Evolutionary conservation across 2,329 filamentous ascomycete species (phyloP).

Genomic region (Ophiostoma himal-ulmi): DNA sequence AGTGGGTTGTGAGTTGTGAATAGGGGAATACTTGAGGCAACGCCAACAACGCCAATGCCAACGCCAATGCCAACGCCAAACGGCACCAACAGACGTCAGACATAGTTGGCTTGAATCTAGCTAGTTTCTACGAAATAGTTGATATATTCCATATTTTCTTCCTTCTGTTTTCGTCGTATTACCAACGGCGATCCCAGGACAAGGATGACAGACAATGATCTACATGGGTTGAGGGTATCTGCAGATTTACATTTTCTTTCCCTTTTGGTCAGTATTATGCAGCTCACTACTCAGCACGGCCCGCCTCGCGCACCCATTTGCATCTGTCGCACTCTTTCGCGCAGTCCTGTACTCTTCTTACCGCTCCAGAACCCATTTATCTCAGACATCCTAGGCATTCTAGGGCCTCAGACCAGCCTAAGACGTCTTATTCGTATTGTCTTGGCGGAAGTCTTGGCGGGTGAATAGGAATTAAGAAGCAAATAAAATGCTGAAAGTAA

Average conservation of each 20-base stretch:
- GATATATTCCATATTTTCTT: too few relatives aligned
- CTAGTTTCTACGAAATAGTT: background rate
- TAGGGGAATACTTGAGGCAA: background rate
- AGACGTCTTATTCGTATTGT: slow-evolving; percentile 1
- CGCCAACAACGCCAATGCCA: background rate
- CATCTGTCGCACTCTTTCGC: background rate
- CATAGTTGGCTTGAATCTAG: background rate
- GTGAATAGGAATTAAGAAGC: background rate
- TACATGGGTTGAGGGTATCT: background rate
- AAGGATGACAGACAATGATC: background rate
- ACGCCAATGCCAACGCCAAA: background rate
- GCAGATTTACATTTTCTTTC: background rate
- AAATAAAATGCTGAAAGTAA: background rate
- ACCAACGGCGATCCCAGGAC: background rate
- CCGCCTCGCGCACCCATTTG: too few relatives aligned
- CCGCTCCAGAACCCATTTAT: background rate
- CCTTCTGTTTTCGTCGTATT: background rate
- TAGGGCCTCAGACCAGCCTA: background rate
- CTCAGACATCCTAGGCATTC: background rate
- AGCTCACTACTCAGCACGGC: background rate
- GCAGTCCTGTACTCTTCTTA: background rate
- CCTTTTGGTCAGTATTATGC: background rate
- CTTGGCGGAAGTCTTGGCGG: background rate
- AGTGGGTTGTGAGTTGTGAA: background rate
- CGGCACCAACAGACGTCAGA: background rate